Evolutionary conservation across 2,329 filamentous ascomycete genomes (phyloP).

Genomic region (Zymoseptoria tritici): DNA sequence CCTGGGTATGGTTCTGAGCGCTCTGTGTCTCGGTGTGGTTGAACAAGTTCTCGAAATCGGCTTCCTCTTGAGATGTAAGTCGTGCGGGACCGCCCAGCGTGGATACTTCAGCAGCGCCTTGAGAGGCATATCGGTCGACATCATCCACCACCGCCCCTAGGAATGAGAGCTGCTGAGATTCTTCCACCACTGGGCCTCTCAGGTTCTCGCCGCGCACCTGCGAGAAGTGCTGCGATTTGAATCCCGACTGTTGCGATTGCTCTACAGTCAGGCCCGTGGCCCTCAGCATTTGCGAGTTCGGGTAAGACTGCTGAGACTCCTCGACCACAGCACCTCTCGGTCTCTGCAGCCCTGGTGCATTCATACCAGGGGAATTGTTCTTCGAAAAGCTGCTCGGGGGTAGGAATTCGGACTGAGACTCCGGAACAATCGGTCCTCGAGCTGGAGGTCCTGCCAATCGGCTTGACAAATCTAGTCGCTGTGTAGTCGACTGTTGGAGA

Average conservation of each 20-base stretch:
- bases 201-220: neutral
- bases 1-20: neutral
- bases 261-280: neutral
- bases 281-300: neutral
- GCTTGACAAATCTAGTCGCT: neutral
- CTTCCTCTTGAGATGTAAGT: neutral
- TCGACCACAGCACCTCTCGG: constrained; percentile 9
- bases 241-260: neutral
- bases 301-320: constrained; percentile 7
- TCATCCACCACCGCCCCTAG: neutral
- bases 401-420: neutral
- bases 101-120: neutral
- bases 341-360: neutral
- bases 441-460: neutral
- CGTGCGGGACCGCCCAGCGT: neutral
- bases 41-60: neutral
- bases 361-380: neutral
- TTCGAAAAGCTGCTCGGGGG: neutral
- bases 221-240: neutral
- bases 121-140: neutral
- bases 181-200: neutral
- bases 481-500: neutral
- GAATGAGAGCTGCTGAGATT: neutral
- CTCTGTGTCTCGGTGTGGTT: neutral
- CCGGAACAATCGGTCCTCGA: neutral